Percentiles rank a stretch among this genome's conserved stretches.
Evolutionary conservation across 2,329 filamentous ascomycete genomes (phyloP).

Genomic region (Aspergillus novoparasiticus): DNA sequence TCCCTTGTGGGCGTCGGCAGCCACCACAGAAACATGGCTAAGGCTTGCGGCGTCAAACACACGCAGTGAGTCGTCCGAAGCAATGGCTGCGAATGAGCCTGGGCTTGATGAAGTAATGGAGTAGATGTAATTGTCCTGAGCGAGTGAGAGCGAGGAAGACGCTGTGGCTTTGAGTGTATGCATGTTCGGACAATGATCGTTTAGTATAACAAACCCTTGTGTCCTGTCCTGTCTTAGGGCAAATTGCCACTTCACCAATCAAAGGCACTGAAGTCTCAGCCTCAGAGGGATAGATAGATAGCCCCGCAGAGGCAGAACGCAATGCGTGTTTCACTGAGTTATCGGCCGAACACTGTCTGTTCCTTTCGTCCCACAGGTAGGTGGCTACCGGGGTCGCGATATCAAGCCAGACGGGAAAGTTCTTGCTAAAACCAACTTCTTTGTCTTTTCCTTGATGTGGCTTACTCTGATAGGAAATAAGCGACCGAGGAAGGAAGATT

Average conservation of each 20-base stretch:
- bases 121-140: conserved; percentile 48
- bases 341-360: conserved; percentile 2
- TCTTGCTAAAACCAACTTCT: conserved; percentile 1
- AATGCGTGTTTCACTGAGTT: conserved; percentile 3
- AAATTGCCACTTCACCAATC: conserved; percentile 2
- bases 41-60: conserved; percentile 42
- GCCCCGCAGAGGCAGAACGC: neutral
- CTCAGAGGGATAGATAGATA: conserved; percentile 4
- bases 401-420: conserved; percentile 7
- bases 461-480: conserved; percentile 10
- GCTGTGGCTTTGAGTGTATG: conserved; percentile 36
- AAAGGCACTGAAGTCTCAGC: conserved; percentile 4
- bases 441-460: conserved; percentile 9
- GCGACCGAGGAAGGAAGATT: neutral
- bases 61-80: conserved; percentile 49
- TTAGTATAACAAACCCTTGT: neutral
- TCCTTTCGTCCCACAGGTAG: conserved; percentile 4
- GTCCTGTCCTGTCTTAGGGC: neutral
- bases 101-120: conserved; percentile 34
- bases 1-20: conserved; percentile 36
- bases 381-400: conserved; percentile 8
- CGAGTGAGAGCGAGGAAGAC: conserved; percentile 42
- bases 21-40: conserved; percentile 31
- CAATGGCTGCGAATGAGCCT: conserved; percentile 44
- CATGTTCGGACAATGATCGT: conserved; percentile 26